Conservation (phyloP, 495 filamentous ascomycete species). For the Aspergillus indologenus region DNA sequence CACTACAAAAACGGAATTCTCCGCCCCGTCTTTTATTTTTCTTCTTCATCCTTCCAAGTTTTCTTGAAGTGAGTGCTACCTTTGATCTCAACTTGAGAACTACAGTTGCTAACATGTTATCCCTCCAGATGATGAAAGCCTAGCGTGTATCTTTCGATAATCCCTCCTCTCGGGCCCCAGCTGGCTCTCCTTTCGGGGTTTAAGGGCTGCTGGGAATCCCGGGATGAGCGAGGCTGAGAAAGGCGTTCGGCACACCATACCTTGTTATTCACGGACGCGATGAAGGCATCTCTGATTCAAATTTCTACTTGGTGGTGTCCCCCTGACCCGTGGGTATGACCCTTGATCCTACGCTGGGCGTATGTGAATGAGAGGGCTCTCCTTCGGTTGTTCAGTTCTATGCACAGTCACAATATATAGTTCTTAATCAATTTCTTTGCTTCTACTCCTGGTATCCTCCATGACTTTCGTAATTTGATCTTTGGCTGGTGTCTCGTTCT, state of each 20-base stretch:
- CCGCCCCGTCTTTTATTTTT: slow-evolving; percentile 43
- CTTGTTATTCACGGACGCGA: slow-evolving; percentile 98
- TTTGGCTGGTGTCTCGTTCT: too few relatives aligned
- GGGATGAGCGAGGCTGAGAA: slow-evolving; percentile 78
- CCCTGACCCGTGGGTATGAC: slow-evolving; percentile 7
- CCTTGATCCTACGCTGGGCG: slow-evolving; percentile 15
- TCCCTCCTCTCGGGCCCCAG: slow-evolving; percentile 61
- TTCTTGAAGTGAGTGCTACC: slow-evolving; percentile 75
- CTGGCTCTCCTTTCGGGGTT: slow-evolving; percentile 88
- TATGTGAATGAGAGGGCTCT: slow-evolving; percentile 19
- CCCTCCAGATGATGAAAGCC: slow-evolving; percentile 95
- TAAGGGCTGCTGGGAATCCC: slow-evolving; percentile 73
- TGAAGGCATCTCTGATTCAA: slow-evolving; percentile 92
- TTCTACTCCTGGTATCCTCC: not conserved
- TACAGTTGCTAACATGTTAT: slow-evolving; percentile 42
- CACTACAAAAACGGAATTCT: slow-evolving; percentile 19
- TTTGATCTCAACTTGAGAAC: not conserved
- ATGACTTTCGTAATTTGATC: too few relatives aligned
- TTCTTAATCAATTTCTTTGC: not conserved
- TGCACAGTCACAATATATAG: not conserved
- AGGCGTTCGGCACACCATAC: slow-evolving; percentile 95
- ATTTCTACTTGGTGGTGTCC: slow-evolving; percentile 46
- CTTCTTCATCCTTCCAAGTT: slow-evolving; percentile 95
- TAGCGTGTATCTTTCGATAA: slow-evolving; percentile 74
- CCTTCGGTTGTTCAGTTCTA: not conserved